Evolutionary conservation across 169 alveolate genomes (phyloP).

Genomic region (Plasmodium knowlesi): DNA sequence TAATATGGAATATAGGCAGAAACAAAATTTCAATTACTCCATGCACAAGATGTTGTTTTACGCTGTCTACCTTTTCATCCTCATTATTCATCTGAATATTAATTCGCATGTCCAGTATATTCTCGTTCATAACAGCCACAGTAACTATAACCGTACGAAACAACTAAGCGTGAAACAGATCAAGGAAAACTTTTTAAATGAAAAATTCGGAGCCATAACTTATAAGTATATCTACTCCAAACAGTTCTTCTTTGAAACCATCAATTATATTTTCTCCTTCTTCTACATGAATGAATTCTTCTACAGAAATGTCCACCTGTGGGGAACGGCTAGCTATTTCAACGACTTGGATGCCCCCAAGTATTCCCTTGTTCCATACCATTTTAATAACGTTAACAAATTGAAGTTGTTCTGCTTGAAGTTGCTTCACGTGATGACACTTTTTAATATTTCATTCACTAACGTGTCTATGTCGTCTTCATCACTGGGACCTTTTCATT

Average conservation of each 20-base stretch:
- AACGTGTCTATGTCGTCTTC: conserved; percentile 1
- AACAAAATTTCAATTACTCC: conserved; percentile 23
- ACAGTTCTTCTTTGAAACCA: conserved; percentile 24
- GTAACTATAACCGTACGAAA: not conserved
- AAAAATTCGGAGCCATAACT: conserved; percentile 25
- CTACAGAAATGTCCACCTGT: conserved; percentile 41
- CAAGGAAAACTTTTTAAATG: conserved; percentile 44
- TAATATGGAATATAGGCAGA: conserved; percentile 33
- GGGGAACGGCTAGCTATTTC: conserved; percentile 27
- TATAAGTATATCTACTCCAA: conserved; percentile 51
- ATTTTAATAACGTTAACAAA: conserved; percentile 24
- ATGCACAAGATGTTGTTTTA: conserved; percentile 24
- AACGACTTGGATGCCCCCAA: conserved; percentile 41
- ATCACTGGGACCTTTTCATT: not conserved
- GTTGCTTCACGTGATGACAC: conserved; percentile 21
- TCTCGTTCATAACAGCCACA: conserved; percentile 28
- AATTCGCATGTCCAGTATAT: conserved; percentile 44
- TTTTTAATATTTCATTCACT: conserved; percentile 40
- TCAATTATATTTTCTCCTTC: conserved; percentile 48
- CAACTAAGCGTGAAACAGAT: conserved; percentile 8
- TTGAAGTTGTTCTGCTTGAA: conserved; percentile 6
- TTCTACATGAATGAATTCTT: conserved; percentile 53
- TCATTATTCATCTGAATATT: conserved; percentile 16
- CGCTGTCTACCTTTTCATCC: conserved; percentile 25
- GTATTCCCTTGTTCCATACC: conserved; percentile 38